Evolutionary conservation across 768 basidiomycete species (phyloP).

Genomic region (Ramaria sp.): DNA sequence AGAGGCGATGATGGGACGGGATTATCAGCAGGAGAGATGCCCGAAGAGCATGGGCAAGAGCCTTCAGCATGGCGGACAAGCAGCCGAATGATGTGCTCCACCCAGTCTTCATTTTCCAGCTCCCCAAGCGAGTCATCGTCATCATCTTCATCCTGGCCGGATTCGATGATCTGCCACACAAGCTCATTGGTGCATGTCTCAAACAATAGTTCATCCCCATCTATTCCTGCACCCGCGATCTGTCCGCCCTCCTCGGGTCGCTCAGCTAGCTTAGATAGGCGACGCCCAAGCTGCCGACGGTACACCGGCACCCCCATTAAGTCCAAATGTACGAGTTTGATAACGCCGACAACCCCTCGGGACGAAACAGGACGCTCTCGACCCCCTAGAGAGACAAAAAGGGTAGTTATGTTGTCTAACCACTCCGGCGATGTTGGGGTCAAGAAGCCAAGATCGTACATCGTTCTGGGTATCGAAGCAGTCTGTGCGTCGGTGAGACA

Average conservation of each 20-base stretch:
- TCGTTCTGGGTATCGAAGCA: constrained; percentile 44
- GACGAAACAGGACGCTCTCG: constrained; percentile 29
- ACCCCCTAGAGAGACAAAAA: constrained; percentile 15
- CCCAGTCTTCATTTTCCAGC: background rate
- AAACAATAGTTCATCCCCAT: background rate
- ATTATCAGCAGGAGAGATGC: background rate
- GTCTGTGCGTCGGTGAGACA: constrained; percentile 63
- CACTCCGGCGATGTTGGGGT: constrained; percentile 64
- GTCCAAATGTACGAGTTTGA: constrained; percentile 49
- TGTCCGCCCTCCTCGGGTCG: background rate
- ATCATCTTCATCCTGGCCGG: background rate
- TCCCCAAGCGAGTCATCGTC: background rate
- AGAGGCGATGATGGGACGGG: background rate
- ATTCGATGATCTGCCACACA: constrained; percentile 4
- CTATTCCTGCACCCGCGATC: background rate
- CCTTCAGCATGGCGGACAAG: background rate
- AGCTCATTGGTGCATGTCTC: constrained; percentile 2
- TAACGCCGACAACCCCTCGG: constrained; percentile 34
- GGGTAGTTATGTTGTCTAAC: constrained; percentile 33
- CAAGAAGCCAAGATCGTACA: constrained; percentile 58
- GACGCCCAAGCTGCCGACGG: constrained; percentile 33
- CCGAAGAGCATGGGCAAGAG: background rate
- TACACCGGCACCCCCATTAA: constrained; percentile 62
- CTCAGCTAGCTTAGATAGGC: constrained; percentile 3
- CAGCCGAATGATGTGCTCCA: background rate